Evolutionary conservation across 2,329 filamentous ascomycete species (phyloP).

Genomic region (Fusarium tanahbumbuense): DNA sequence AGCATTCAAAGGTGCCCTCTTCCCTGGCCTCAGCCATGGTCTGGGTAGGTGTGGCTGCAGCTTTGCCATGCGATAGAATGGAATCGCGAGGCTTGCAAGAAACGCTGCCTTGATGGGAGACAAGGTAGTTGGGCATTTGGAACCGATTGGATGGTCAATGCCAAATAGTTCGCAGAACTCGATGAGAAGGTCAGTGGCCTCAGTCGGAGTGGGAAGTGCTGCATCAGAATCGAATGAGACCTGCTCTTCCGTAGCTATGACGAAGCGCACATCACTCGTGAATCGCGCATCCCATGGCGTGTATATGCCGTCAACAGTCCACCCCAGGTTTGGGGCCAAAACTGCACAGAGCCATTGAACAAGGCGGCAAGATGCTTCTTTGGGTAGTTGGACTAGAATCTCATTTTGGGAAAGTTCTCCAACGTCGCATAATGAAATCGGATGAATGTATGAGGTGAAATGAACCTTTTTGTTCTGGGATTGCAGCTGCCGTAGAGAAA

Average conservation of each 20-base stretch:
- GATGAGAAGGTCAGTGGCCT: conserved; percentile 43
- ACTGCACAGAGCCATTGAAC: conserved; percentile 47
- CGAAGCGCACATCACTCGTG: conserved; percentile 31
- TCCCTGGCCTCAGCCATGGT: conserved; percentile 27
- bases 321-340: conserved; percentile 38
- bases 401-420: conserved; percentile 29
- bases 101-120: conserved; percentile 45
- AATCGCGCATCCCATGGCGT: conserved; percentile 40
- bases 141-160: conserved; percentile 27
- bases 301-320: conserved; percentile 33
- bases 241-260: conserved; percentile 38
- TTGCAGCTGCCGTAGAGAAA: conserved; percentile 46
- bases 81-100: conserved; percentile 42
- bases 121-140: conserved; percentile 17
- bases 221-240: conserved; percentile 28
- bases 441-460: conserved; percentile 43
- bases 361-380: conserved; percentile 36
- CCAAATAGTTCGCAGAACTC: conserved; percentile 45
- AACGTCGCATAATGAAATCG: conserved; percentile 35
- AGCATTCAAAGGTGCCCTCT: conserved; percentile 8
- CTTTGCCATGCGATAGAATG: conserved; percentile 46
- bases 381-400: conserved; percentile 38
- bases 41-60: conserved; percentile 40
- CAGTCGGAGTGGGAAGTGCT: conserved; percentile 29
- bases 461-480: conserved; percentile 41